Base-by-base conservation (phyloP, 2,329 filamentous ascomycete species). In the Epichloe sibirici region DNA sequence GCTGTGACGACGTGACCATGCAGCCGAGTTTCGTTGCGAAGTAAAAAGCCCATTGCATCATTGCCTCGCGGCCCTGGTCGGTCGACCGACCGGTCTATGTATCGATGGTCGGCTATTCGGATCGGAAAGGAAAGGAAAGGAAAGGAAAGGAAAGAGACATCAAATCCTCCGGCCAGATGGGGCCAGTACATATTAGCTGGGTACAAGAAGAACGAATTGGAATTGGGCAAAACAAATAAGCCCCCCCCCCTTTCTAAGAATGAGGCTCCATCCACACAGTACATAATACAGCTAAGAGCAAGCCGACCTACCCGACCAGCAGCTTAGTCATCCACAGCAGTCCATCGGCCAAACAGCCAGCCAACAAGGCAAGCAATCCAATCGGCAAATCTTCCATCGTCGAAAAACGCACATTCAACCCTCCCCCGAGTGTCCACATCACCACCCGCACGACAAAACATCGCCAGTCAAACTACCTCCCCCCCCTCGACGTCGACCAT, bases 281-380 rank as follows among this genome's bases (percentile, higher is more conserved):
- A 4, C 59, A 67, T 65, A 51, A 63, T 43, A 4, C 13, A 5
- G 11, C 28, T 42, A 40, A 31, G n/a, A 21, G 15, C 52, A 53
- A 60, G 17, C 17, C 17, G 17, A 21, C 17, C 17, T 21, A 21
- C 17, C 2, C 17, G 17, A 21, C 61, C 54, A 53, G 45, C 25
- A 0, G 60, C 63, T 68, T 66, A 68, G 66, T 68, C 66, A 68
- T 60, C 53, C 60, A 45, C 46, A 53, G 62, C 59, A 59, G 59
- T 56, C 58, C 62, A 67, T 63, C 59, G 34, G 37, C 58, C 60
- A 53, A 57, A 52, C 53, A 54, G 56, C 59, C 57, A 60, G 61
- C 59, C 60, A 51, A 35, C 40, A 28, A 45, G 35, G 15, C 25
- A 39, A 38, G 17, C 37, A 7, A 42, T 9, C 42, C 21, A 31